Conservation (phyloP, 1,284 basidiomycete species). For the Ganoderma multipileum region DNA sequence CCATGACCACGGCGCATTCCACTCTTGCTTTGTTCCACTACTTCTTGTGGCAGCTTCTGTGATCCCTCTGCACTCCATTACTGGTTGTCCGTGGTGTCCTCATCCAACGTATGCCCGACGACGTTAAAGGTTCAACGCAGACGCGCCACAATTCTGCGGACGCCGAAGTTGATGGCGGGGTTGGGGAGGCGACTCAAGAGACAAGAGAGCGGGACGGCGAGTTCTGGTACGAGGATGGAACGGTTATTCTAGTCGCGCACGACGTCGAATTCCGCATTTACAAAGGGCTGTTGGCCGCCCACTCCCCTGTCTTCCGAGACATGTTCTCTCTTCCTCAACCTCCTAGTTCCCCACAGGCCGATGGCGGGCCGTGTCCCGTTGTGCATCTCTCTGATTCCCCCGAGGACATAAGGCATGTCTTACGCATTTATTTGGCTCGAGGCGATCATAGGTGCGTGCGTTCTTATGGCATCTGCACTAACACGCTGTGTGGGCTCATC, state of each 20-base stretch:
- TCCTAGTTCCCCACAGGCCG: not conserved
- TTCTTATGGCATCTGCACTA: no score
- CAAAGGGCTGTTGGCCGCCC: conserved; percentile 25
- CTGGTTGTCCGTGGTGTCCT: no score
- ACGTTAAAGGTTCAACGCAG: no score
- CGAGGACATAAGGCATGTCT: conserved; percentile 6
- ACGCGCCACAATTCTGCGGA: no score
- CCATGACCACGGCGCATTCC: no score
- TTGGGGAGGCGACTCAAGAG: no score
- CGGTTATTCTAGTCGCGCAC: conserved; percentile 27
- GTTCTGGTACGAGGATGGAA: conserved; percentile 35
- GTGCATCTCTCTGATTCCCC: conserved; percentile 9
- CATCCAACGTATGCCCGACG: no score
- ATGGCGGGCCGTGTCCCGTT: not conserved
- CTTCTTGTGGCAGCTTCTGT: no score
- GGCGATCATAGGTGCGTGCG: not conserved
- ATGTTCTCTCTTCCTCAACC: conserved; percentile 30
- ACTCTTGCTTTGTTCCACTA: no score
- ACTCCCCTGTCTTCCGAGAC: conserved; percentile 32
- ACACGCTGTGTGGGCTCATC: not conserved
- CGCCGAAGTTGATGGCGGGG: no score
- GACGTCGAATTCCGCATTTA: conserved; percentile 28
- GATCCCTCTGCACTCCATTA: no score
- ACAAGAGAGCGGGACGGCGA: not conserved
- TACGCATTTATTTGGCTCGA: conserved; percentile 3